A percentile compares a stretch with the other conserved stretches of the same genome.
Evolutionary conservation across 495 filamentous ascomycete genomes (phyloP).

Genomic region (Trichoderma orchidacearum): DNA sequence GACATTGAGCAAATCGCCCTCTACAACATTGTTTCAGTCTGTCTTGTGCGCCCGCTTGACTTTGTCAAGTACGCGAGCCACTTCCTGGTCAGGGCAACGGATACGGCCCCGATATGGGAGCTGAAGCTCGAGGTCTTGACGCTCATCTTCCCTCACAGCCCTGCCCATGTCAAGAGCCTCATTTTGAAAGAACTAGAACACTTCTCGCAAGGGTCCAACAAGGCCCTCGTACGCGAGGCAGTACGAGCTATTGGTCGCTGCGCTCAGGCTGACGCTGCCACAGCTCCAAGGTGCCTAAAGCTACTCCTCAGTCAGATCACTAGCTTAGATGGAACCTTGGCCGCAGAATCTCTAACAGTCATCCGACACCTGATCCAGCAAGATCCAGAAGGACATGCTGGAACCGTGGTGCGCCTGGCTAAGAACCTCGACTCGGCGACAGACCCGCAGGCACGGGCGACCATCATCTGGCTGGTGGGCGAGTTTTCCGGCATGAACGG

Average conservation of each 20-base stretch:
- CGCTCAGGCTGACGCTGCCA: constrained; percentile 59
- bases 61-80: constrained; percentile 79
- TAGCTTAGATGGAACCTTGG: constrained; percentile 69
- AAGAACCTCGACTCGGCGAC: constrained; percentile 79
- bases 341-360: constrained; percentile 82
- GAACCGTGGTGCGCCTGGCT: constrained; percentile 79
- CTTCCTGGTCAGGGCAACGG: constrained; percentile 71
- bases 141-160: constrained; percentile 73
- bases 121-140: constrained; percentile 86
- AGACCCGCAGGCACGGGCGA: constrained; percentile 74
- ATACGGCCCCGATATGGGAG: constrained; percentile 72
- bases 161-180: constrained; percentile 60
- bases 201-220: constrained; percentile 66
- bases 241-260: constrained; percentile 89
- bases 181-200: constrained; percentile 88
- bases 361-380: constrained; percentile 93
- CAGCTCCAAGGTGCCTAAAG: constrained; percentile 61
- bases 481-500: constrained; percentile 74
- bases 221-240: constrained; percentile 68
- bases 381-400: constrained; percentile 57
- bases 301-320: constrained; percentile 76
- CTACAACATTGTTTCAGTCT: constrained; percentile 86
- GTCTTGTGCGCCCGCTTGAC: constrained; percentile 51
- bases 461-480: constrained; percentile 93
- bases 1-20: constrained; percentile 83